Percentiles rank a stretch among this genome's conserved stretches.
Conservation (phyloP, 345 rosid species). For the Isatis tinctoria region DNA sequence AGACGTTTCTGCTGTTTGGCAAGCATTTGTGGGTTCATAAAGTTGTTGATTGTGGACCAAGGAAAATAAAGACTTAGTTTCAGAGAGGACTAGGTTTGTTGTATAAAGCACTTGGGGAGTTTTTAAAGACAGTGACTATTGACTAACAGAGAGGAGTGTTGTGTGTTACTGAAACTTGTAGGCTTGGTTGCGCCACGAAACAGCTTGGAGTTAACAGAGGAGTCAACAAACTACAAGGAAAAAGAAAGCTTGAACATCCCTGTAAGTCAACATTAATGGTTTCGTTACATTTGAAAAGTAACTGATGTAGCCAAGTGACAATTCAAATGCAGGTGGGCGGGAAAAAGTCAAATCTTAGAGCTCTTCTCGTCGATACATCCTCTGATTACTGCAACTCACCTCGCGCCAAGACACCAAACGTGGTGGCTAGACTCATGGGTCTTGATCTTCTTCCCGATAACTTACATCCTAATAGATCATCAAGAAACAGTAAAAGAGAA, state of each 20-base stretch:
- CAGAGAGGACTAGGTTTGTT: background rate
- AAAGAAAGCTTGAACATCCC: conserved; percentile 36
- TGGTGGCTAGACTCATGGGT: conserved; percentile 90
- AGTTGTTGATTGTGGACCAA: background rate
- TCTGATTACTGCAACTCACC: conserved; percentile 40
- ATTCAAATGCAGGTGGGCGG: conserved; percentile 34
- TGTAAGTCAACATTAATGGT: conserved; percentile 38
- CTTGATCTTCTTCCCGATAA: conserved; percentile 74
- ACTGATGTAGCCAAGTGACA: conserved; percentile 24
- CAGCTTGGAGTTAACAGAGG: conserved; percentile 67
- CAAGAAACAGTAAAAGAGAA: conserved; percentile 22
- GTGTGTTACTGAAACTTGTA: conserved; percentile 21
- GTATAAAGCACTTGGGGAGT: background rate
- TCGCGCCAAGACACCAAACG: conserved; percentile 59
- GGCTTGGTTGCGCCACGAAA: conserved; percentile 70
- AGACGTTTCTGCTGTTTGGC: background rate
- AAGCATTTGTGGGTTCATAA: background rate
- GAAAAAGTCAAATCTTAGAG: background rate
- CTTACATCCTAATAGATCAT: conserved; percentile 32
- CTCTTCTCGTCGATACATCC: background rate
- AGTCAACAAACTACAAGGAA: conserved; percentile 30
- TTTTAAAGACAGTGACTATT: background rate
- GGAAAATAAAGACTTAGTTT: background rate
- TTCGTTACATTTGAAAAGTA: background rate
- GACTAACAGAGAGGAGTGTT: background rate